phyloP scores from a whole-genome alignment of 192 early-diverging fungal species.

The Backusella mclennaniae region DNA sequence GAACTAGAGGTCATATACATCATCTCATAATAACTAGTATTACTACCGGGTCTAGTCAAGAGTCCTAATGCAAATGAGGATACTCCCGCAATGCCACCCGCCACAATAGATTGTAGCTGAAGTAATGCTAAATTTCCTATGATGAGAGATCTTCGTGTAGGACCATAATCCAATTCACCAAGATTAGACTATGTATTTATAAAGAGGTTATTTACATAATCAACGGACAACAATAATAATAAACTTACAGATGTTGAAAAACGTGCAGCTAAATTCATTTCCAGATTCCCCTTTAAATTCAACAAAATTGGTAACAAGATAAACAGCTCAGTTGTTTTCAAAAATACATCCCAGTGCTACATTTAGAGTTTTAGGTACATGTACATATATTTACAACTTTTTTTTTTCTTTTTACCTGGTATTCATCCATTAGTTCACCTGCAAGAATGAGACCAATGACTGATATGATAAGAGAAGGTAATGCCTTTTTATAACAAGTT shows the following conservation, averaged over 20 bases:
- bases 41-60: conserved; percentile 30
- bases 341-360: conserved; percentile 68
- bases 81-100: conserved; percentile 66
- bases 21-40: conserved; percentile 34
- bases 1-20: conserved; percentile 58
- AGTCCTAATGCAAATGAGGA: conserved; percentile 59
- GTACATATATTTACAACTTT: background rate
- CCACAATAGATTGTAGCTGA: conserved; percentile 67
- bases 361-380: background rate
- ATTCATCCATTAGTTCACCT: conserved; percentile 62
- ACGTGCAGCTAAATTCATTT: conserved; percentile 83
- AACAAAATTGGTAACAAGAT: conserved; percentile 80
- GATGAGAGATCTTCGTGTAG: conserved; percentile 52
- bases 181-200: conserved; percentile 50
- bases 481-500: conserved; percentile 34
- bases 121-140: conserved; percentile 73
- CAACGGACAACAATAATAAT: background rate
- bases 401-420: conserved; percentile 11
- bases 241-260: conserved; percentile 70
- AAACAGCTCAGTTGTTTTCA: conserved; percentile 66
- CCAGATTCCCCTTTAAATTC: conserved; percentile 88
- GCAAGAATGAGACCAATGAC: conserved; percentile 67
- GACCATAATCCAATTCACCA: conserved; percentile 56
- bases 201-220: background rate
- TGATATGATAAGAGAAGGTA: conserved; percentile 66